Conservation (phyloP, 257 asterid species). For the Solanum bulbocastanum region DNA sequence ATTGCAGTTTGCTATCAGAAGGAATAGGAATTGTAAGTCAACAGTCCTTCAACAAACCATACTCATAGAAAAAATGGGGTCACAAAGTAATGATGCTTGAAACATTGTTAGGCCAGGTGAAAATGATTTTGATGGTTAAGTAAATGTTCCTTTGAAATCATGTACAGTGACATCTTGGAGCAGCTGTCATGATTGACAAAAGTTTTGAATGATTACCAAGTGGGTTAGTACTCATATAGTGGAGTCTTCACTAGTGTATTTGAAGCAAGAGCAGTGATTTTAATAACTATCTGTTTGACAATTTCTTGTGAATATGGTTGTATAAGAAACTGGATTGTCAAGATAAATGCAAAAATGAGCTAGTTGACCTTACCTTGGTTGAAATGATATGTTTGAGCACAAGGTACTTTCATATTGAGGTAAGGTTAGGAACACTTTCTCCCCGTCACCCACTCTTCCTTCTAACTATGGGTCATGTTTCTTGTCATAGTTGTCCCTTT, state of each 20-base stretch:
- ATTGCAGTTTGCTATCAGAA: neutral
- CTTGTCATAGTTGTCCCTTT: neutral
- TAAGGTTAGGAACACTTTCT: neutral
- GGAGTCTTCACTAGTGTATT: neutral
- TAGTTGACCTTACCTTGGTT: neutral
- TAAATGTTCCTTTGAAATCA: neutral
- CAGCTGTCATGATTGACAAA: neutral
- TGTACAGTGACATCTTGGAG: neutral
- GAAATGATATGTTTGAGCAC: neutral
- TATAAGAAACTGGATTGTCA: neutral
- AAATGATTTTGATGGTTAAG: neutral
- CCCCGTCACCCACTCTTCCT: neutral
- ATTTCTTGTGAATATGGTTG: neutral
- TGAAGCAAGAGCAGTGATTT: neutral
- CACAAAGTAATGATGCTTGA: neutral
- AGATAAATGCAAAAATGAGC: neutral
- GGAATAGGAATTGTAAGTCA: neutral
- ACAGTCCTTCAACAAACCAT: neutral
- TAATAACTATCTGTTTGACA: neutral
- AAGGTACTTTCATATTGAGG: neutral
- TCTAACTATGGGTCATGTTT: neutral
- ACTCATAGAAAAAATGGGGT: neutral
- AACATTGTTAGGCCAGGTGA: neutral
- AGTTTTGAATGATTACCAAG: neutral
- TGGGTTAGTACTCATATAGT: neutral